These are phyloP conservation scores for Lecanoromycetidae sp. DNA, from an alignment of 2,329 filamentous ascomycete genomes.

Conservation along the genomic window DNA sequence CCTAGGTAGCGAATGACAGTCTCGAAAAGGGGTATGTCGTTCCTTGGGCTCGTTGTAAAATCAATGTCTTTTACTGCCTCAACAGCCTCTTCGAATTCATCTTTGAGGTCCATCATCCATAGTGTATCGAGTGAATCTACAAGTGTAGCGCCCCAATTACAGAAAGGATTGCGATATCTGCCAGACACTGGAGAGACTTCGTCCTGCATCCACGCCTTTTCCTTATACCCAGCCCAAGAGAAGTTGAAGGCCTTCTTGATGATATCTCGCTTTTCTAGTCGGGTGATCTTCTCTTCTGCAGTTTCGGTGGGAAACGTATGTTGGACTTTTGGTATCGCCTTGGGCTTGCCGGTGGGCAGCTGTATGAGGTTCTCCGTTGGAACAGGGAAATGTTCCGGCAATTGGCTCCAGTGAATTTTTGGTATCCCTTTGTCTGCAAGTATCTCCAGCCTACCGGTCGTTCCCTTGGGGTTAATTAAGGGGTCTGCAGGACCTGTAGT, in stretches of 20 bases:
- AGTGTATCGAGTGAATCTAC: constrained; percentile 74
- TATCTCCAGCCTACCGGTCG: constrained; percentile 19
- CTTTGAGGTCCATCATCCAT: constrained; percentile 70
- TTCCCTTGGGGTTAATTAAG: not conserved
- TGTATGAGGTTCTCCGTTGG: constrained; percentile 56
- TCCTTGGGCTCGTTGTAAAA: constrained; percentile 58
- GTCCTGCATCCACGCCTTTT: constrained; percentile 72
- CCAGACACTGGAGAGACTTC: constrained; percentile 66
- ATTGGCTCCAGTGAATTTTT: constrained; percentile 59
- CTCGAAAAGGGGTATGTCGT: constrained; percentile 79
- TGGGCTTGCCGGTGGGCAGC: constrained; percentile 60
- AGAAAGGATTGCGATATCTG: constrained; percentile 65
- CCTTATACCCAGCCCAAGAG: constrained; percentile 72
- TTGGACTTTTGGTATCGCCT: constrained; percentile 65
- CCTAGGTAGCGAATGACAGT: constrained; percentile 86
- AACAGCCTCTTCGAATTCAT: constrained; percentile 70
- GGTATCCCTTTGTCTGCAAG: constrained; percentile 20
- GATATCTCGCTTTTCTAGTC: constrained; percentile 49
- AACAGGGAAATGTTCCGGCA: constrained; percentile 66
- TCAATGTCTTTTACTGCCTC: constrained; percentile 61
- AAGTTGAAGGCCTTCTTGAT: constrained; percentile 65
- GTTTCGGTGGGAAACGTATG: constrained; percentile 55
- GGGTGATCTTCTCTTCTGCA: constrained; percentile 41
- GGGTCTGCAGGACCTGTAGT: constrained; percentile 13
- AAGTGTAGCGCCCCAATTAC: constrained; percentile 78